These are phyloP conservation scores for Hibiscus mutabilis DNA, from an alignment of 345 rosid genomes.

Conservation along the genomic window DNA sequence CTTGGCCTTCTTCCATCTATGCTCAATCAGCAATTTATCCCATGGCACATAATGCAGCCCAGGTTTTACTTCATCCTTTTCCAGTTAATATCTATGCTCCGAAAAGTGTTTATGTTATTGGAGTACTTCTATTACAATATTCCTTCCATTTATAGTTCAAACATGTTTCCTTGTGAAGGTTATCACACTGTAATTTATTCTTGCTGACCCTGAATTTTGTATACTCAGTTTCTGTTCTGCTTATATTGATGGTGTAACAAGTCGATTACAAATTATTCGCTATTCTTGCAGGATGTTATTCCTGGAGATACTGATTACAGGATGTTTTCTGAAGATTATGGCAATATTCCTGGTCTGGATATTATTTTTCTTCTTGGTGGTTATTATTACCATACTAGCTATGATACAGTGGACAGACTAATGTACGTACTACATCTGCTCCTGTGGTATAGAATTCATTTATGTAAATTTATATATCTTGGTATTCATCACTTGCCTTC, in stretches of 20 bases:
- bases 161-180: background rate
- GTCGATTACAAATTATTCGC: background rate
- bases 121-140: background rate
- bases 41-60: conserved; percentile 98
- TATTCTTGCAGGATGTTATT: conserved; percentile 59
- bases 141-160: background rate
- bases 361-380: conserved; percentile 94
- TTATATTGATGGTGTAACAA: background rate
- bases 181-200: background rate
- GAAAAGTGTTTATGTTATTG: conserved; percentile 1
- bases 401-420: conserved; percentile 90
- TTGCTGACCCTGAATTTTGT: conserved; percentile 2
- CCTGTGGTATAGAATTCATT: conserved; percentile 47
- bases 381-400: conserved; percentile 95
- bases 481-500: conserved; percentile 25
- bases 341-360: conserved; percentile 91
- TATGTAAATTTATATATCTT: conserved; percentile 13
- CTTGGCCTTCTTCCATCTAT: conserved; percentile 83
- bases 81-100: conserved; percentile 12
- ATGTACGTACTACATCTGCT: conserved; percentile 69
- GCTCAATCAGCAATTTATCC: conserved; percentile 82
- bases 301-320: conserved; percentile 98
- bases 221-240: background rate
- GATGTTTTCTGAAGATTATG: conserved; percentile 85
- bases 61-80: conserved; percentile 43